phyloP scores from a whole-genome alignment of 1,284 basidiomycete species.

The Ceratobasidium theobromae region DNA sequence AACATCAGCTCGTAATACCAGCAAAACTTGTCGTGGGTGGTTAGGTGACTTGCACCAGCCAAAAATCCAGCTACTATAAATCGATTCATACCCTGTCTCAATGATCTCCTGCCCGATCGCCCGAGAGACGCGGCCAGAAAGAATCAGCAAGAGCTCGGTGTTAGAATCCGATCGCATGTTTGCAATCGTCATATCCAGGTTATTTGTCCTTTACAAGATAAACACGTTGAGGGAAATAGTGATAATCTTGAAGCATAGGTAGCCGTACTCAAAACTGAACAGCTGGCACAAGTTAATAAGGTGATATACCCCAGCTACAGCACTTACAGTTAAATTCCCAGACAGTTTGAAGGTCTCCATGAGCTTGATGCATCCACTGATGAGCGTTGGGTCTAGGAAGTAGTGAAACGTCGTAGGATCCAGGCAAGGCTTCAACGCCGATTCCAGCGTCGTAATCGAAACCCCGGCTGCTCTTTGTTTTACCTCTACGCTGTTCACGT shows the following conservation, averaged over 20 bases:
- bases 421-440: neutral
- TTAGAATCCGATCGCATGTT: neutral
- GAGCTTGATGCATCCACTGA: neutral
- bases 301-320: neutral
- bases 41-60: conserved; percentile 39
- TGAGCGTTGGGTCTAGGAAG: neutral
- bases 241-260: neutral
- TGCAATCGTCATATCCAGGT: neutral
- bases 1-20: neutral
- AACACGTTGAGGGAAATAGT: neutral
- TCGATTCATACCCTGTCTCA: neutral
- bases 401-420: neutral
- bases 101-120: neutral
- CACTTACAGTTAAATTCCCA: neutral
- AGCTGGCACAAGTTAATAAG: neutral
- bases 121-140: neutral
- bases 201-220: neutral
- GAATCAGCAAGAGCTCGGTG: neutral
- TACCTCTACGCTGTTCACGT: neutral
- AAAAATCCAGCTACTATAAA: conserved; percentile 38
- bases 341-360: neutral
- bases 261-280: neutral
- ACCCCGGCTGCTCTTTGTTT: neutral
- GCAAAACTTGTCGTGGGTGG: neutral
- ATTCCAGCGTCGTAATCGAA: neutral